A percentile compares a stretch with the other conserved stretches of the same genome.
Conservation (phyloP, 1,284 basidiomycete genomes). For the Sanghuangporus baumii region DNA sequence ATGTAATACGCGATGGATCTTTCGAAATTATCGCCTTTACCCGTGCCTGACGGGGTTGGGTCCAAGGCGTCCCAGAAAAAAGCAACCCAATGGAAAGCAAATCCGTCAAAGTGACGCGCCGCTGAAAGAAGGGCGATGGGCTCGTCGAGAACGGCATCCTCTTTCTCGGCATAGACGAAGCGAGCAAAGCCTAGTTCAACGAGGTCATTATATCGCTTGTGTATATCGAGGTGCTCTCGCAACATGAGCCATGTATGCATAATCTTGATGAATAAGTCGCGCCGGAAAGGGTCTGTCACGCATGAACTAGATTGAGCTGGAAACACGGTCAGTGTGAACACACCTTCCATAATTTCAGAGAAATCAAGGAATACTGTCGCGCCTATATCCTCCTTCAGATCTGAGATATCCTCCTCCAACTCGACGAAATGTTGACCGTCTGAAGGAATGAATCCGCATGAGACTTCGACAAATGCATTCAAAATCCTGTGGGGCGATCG, state of each 20-base stretch:
- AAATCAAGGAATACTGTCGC: background rate
- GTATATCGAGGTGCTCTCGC: background rate
- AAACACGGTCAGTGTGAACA: background rate
- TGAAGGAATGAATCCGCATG: background rate
- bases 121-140: background rate
- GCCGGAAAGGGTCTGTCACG: background rate
- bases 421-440: background rate
- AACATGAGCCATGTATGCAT: background rate
- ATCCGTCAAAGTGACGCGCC: too few relatives aligned
- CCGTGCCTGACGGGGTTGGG: background rate
- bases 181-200: background rate
- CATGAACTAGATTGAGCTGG: background rate
- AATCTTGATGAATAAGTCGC: background rate
- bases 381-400: background rate
- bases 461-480: background rate
- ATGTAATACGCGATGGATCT: background rate
- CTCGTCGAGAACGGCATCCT: background rate
- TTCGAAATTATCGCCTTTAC: background rate
- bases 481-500: background rate
- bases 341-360: background rate
- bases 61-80: background rate
- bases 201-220: background rate
- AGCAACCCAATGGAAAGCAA: background rate
- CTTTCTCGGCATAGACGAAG: background rate
- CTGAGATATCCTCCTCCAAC: background rate